Percentiles rank a stretch among this genome's conserved stretches.
Evolutionary conservation across 768 basidiomycete genomes (phyloP).

Genomic region (Collybiopsis luxurians): DNA sequence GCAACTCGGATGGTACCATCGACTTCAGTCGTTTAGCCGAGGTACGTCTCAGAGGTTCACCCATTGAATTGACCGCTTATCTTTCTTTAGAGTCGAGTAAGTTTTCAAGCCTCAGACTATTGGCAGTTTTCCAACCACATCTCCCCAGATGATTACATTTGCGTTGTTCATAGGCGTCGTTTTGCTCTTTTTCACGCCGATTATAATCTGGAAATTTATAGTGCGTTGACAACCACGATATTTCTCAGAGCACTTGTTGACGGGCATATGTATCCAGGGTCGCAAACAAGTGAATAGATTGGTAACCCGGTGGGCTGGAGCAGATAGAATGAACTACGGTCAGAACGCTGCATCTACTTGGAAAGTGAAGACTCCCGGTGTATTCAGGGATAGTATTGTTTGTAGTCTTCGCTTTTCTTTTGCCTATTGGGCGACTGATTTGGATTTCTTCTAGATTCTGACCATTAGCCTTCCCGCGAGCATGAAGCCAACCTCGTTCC

Average conservation of each 20-base stretch:
- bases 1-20: slow-evolving; percentile 1
- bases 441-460: slow-evolving; percentile 28
- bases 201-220: slow-evolving; percentile 45
- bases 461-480: slow-evolving; percentile 34
- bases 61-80: not conserved
- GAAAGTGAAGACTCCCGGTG: slow-evolving; percentile 37
- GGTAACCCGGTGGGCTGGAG: slow-evolving; percentile 35
- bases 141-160: slow-evolving; percentile 32
- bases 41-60: slow-evolving; percentile 6
- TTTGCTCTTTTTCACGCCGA: slow-evolving; percentile 37
- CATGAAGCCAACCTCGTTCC: slow-evolving; percentile 31
- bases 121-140: not conserved
- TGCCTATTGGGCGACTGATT: not conserved
- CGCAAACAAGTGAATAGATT: slow-evolving; percentile 34
- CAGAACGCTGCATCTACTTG: slow-evolving; percentile 33
- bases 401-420: slow-evolving; percentile 4
- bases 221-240: no score
- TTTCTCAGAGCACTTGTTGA: no score
- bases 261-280: slow-evolving; percentile 30
- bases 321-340: slow-evolving; percentile 27
- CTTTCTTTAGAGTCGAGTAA: not conserved
- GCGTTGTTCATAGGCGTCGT: slow-evolving; percentile 35
- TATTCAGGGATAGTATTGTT: slow-evolving; percentile 37
- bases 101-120: slow-evolving; percentile 8
- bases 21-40: slow-evolving; percentile 12